phyloP scores from a whole-genome alignment of 768 basidiomycete genomes.

The Paxillus involutus region DNA sequence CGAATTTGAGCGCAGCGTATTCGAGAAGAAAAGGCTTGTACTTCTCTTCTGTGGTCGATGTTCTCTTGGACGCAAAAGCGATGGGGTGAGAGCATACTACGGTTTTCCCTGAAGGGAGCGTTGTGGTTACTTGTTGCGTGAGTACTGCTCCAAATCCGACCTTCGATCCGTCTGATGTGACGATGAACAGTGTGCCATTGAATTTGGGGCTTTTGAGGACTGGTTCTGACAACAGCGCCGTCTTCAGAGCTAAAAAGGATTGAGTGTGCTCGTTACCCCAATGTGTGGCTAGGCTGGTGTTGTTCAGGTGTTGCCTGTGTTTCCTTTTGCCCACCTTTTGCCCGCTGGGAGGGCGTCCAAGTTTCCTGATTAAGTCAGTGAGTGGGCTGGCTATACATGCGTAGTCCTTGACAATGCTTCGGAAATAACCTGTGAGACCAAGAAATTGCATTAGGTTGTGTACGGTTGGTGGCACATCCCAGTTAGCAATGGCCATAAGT shows the following conservation, averaged over 20 bases:
- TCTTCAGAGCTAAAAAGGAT: constrained; percentile 21
- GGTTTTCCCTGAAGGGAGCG: constrained; percentile 1
- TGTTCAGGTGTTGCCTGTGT: constrained; percentile 25
- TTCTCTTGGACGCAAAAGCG: constrained; percentile 33
- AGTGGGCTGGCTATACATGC: constrained; percentile 15
- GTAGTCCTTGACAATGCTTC: constrained; percentile 34
- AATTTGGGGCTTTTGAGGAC: constrained; percentile 13
- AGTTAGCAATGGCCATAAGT: constrained; percentile 37
- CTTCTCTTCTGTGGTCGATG: constrained; percentile 28
- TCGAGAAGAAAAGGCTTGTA: constrained; percentile 35
- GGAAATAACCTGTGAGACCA: constrained; percentile 36
- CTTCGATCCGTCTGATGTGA: constrained; percentile 21
- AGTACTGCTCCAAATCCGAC: constrained; percentile 21
- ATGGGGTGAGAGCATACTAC: constrained; percentile 9
- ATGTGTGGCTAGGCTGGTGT: neutral
- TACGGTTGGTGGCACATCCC: constrained; percentile 28
- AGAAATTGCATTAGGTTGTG: constrained; percentile 34
- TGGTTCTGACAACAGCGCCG: constrained; percentile 14
- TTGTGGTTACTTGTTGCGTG: constrained; percentile 4
- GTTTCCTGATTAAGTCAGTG: neutral
- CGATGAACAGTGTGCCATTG: constrained; percentile 15
- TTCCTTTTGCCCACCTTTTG: no score
- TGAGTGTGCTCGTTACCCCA: constrained; percentile 21
- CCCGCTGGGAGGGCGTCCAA: neutral
- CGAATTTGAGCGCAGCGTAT: constrained; percentile 36